These are phyloP conservation scores for Emmonsiellopsis sp. DNA, from an alignment of 2,329 filamentous ascomycete genomes.

Conservation along the genomic window DNA sequence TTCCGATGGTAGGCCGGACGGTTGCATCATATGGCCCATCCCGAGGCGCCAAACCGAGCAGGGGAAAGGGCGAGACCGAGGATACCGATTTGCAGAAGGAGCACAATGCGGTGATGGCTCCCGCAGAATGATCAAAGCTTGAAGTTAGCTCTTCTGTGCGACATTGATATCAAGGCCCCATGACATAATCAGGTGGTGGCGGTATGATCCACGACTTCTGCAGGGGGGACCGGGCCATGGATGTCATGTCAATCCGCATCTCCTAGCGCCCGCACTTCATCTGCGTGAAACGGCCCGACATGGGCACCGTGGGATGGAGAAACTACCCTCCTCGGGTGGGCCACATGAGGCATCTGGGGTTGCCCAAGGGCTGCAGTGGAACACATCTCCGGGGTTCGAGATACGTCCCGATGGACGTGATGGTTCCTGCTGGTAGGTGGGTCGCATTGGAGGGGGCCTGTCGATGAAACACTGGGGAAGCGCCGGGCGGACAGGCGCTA, in stretches of 20 bases:
- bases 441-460: no score
- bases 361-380: background rate
- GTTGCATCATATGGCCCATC: no score
- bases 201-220: background rate
- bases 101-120: background rate
- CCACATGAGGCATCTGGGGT: background rate
- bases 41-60: no score
- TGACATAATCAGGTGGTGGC: slow-evolving; percentile 1
- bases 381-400: background rate
- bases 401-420: no score
- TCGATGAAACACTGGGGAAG: no score
- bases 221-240: background rate
- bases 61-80: no score
- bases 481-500: no score
- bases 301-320: background rate
- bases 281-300: background rate
- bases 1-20: no score
- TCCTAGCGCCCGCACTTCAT: background rate
- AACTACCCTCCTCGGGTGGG: no score
- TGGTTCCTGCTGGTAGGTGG: no score
- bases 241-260: no score
- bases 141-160: background rate
- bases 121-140: background rate
- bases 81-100: no score
- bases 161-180: background rate